phyloP scores from a whole-genome alignment of 805 yeast species.

The Candida chilensis region DNA sequence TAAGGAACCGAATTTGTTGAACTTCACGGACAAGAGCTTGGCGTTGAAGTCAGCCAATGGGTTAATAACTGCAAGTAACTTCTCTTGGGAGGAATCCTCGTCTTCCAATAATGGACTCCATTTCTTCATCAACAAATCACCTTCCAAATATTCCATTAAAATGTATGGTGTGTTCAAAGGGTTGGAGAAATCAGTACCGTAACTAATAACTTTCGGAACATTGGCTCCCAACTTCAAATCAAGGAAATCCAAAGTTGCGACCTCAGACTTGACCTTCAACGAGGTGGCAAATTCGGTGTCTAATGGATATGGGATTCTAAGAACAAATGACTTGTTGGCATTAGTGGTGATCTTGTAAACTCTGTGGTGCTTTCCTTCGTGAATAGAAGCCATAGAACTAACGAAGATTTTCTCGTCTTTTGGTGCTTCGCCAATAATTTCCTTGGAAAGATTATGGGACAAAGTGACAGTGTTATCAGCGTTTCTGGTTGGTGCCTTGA shows the following conservation, averaged over 20 bases:
- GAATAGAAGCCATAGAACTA: constrained; percentile 72
- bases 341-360: constrained; percentile 66
- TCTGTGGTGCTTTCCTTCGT: constrained; percentile 93
- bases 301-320: constrained; percentile 80
- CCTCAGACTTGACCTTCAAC: constrained; percentile 76
- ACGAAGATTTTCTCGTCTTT: constrained; percentile 39
- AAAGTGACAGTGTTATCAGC: constrained; percentile 31
- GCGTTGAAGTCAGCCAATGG: constrained; percentile 66
- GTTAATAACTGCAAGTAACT: constrained; percentile 51
- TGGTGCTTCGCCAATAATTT: constrained; percentile 32
- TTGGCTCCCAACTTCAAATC: constrained; percentile 51
- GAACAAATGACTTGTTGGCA: constrained; percentile 51
- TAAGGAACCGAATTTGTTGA: constrained; percentile 73
- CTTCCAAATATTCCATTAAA: constrained; percentile 71
- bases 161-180: constrained; percentile 67
- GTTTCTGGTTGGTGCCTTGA: constrained; percentile 22
- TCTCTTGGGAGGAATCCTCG: constrained; percentile 37
- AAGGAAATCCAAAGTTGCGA: constrained; percentile 86
- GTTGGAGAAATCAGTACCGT: constrained; percentile 54
- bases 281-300: constrained; percentile 58
- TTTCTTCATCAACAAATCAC: constrained; percentile 74
- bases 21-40: constrained; percentile 43
- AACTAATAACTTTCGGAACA: constrained; percentile 68
- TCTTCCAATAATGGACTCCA: constrained; percentile 83
- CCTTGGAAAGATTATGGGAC: constrained; percentile 35